Evolutionary conservation across 345 rosid genomes (phyloP), one percentile per base, ranked within the genome.

Genomic region (Melaleuca alternifolia): DNA sequence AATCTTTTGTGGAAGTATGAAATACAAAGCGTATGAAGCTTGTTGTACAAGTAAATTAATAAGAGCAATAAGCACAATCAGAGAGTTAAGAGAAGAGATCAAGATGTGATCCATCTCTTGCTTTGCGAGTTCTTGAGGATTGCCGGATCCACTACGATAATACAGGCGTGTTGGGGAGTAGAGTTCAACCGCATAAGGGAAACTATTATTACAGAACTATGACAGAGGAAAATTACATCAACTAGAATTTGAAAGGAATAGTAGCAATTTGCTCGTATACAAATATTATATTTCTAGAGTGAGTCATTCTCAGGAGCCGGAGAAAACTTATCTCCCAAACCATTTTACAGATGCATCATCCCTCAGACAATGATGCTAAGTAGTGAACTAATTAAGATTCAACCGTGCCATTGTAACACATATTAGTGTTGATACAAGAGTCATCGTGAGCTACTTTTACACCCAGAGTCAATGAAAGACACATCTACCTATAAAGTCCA

Each of bases 41-140:
- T n/a, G n/a, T n/a, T n/a, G n/a, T n/a, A n/a, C n/a, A n/a, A n/a
- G n/a, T n/a, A n/a, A n/a, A n/a, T n/a, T n/a, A n/a, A n/a, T n/a
- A n/a, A n/a, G n/a, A n/a, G n/a, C n/a, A n/a, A n/a, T n/a, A n/a
- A n/a, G n/a, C n/a, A n/a, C n/a, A n/a, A n/a, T n/a, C n/a, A n/a
- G n/a, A n/a, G n/a, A n/a, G n/a, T n/a, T n/a, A n/a, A n/a, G n/a
- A n/a, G n/a, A n/a, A n/a, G n/a, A n/a, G n/a, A n/a, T n/a, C n/a
- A n/a, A n/a, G n/a, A n/a, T n/a, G n/a, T n/a, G n/a, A n/a, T 84
- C 62, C 86, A 87, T 56, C 44, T 82, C 88, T 26, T 83, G 84
- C 53, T 82, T 86, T n/a, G 85, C 93, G n/a, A 88, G 61, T 54
- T 85, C 84, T 83, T 54, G 46, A 51, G 26, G 79, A 57, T 11